Conservation (phyloP, 108 stramenopile species). For the Epithemia pelagica region DNA sequence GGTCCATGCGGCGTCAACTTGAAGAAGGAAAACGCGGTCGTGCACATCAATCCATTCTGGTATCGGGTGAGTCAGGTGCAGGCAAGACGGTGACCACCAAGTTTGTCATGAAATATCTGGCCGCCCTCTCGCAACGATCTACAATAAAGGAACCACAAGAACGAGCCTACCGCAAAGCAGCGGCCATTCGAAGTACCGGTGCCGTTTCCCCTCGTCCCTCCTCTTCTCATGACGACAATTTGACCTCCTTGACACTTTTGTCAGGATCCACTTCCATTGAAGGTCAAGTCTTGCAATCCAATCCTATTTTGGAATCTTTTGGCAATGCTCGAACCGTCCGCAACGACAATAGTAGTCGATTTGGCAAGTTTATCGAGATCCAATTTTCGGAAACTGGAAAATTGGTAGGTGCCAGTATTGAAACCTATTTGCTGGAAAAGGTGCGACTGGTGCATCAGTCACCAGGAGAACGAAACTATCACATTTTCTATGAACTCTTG, state of each 20-base stretch:
- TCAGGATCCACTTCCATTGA: constrained; percentile 40
- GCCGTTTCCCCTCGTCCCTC: not conserved
- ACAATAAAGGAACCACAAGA: not conserved
- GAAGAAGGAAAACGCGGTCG: constrained; percentile 7
- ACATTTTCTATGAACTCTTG: constrained; percentile 84
- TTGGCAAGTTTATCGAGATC: constrained; percentile 95
- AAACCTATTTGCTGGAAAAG: constrained; percentile 93
- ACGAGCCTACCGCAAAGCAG: constrained; percentile 9
- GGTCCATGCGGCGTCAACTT: constrained; percentile 61
- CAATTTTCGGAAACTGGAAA: constrained; percentile 63
- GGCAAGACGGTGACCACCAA: constrained; percentile 69
- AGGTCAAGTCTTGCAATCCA: constrained; percentile 86
- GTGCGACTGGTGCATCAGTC: constrained; percentile 77
- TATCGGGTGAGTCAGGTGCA: constrained; percentile 55
- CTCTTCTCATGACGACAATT: not conserved
- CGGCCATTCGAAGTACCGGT: not conserved
- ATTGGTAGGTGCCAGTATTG: constrained; percentile 79
- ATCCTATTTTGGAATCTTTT: constrained; percentile 95
- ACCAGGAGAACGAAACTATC: constrained; percentile 89
- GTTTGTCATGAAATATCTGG: constrained; percentile 64
- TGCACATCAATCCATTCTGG: constrained; percentile 54
- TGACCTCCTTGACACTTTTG: not conserved
- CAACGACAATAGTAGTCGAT: constrained; percentile 82
- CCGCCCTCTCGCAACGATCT: constrained; percentile 33
- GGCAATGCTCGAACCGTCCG: constrained; percentile 91